Conservation (phyloP, 768 basidiomycete species). For the Jaapia argillacea region DNA sequence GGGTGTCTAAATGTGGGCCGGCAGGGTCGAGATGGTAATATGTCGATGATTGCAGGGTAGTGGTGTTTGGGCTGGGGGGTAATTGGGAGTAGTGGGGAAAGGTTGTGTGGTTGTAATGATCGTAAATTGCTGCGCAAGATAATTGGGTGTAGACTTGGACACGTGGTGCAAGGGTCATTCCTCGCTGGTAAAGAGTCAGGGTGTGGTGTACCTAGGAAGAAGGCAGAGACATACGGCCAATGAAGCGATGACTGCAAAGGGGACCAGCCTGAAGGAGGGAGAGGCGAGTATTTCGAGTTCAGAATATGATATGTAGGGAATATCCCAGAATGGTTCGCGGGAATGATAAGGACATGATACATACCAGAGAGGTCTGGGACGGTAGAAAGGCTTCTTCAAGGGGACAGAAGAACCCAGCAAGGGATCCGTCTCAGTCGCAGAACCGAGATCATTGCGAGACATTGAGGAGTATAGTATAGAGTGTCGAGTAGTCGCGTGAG, state of each 20-base stretch:
- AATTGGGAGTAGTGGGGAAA: slow-evolving; percentile 1
- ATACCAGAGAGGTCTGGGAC: slow-evolving; percentile 39
- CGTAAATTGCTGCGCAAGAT: slow-evolving; percentile 52
- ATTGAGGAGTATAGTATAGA: no score
- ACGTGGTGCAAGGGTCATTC: slow-evolving; percentile 69
- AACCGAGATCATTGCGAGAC: neutral
- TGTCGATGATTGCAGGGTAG: slow-evolving; percentile 3
- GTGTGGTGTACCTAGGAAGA: neutral
- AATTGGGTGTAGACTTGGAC: slow-evolving; percentile 75
- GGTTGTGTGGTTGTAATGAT: slow-evolving; percentile 28
- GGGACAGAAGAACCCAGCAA: slow-evolving; percentile 16
- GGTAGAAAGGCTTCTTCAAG: slow-evolving; percentile 36
- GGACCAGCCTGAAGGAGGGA: slow-evolving; percentile 45
- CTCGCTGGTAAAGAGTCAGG: slow-evolving; percentile 38
- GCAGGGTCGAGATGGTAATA: slow-evolving; percentile 5
- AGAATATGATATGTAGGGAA: no score
- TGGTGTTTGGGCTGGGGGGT: neutral
- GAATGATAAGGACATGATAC: slow-evolving; percentile 1
- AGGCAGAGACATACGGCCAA: slow-evolving; percentile 43
- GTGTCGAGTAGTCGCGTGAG: no score
- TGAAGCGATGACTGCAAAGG: slow-evolving; percentile 55
- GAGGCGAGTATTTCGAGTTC: neutral
- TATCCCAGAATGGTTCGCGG: neutral
- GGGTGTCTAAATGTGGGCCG: slow-evolving; percentile 5
- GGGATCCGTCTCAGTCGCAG: slow-evolving; percentile 19